Base-by-base conservation (phyloP, 225 moss, liverwort and hornwort genomes). In the Bryum argenteum region DNA sequence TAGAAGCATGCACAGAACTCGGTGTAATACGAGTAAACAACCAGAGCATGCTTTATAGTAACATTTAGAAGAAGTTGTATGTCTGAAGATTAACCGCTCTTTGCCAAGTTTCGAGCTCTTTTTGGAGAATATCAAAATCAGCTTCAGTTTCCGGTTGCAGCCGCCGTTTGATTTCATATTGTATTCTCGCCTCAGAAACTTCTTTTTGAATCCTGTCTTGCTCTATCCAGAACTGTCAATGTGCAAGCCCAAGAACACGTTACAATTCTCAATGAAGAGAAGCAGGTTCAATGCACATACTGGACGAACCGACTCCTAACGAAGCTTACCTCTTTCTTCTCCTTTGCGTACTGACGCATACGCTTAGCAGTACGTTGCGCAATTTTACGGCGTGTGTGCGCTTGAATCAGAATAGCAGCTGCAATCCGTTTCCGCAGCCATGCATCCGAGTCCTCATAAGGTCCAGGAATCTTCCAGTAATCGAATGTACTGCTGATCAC, bases 81-180 rank as follows among this genome's bases (percentile, higher is more conserved):
- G 6, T 55, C 14, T 54, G 61, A 76, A 48, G 39, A 0, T 7
- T 42, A 63, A 87, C 97, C 81, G 91, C 84, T 59, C 83, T 79
- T 75, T 92, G 89, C 97, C 97, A 97, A 51, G 90, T 69, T 73
- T 89, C 90, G 39, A 97, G 89, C 71, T 97, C 97, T 23, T 89
- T 78, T 23, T 91, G 88, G 6, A 97, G 73, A 74, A 97, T 89
- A 63, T 92, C 83, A 74, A 94, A 97, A 83, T 97, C 97, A 20
- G 82, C 92, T 24, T 82, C 69, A 16, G 86, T 91, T 40, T 82
- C 80, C 10, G 97, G 97, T 42, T 92, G 82, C 75, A 92, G 84
- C 22, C 92, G 87, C 16, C 97, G 86, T 52, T 89, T 78, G 19
- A 94, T 88, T 66, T 97, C 94, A 17, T 81, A 92, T 1, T 77